Evolutionary conservation across 192 early-diverging fungal species (phyloP), one percentile per base, ranked within the genome.

Genomic region (Backusella macrospora): DNA sequence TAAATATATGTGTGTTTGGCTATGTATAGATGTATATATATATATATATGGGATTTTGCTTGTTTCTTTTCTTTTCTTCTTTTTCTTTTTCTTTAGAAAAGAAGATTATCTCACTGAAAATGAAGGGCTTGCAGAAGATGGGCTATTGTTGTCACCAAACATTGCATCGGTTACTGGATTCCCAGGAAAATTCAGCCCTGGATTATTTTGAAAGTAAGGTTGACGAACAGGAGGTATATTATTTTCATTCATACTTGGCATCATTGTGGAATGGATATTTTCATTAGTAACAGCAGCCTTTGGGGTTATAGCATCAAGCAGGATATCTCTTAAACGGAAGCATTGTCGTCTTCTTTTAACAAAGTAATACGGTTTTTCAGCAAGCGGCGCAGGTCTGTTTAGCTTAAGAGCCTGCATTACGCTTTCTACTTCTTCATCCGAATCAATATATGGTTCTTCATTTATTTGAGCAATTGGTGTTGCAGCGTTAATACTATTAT

Each of bases 401-500:
- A 84, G 83, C 43, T 78, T 81, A 62, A 93, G 85, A 8, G 89
- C 91, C 37, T 85, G 83, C 66, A 93, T 78, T 8, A 95, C 83
- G 46, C 85, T 84, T 44, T 86, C 87, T n/a, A 83, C 87, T 46
- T 95, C 93, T 75, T 89, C 89, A 68, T 95, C 94, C 8, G 90
- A 90, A 52, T 90, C 90, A 48, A 89, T 62, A 18, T 79, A 81
- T 0, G 85, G 83, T 55, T 86, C 85, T 65, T 88, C 76, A 6
- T 62, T 42, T 29, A 52, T 44, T 62, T 45, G 74, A 37, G 40
- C 66, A 15, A 59, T 15, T 45, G 66, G 59, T 10, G 34, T 18
- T 62, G n/a, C 73, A 38, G 29, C 37, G 21, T 16, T 45, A 18
- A 16, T 37, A 13, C n/a, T 68, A 29, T 70, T 46, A 70, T 43